These are phyloP conservation scores for Dacryopinax primogenitus DNA, from an alignment of 768 basidiomycete species.

Conservation along the genomic window DNA sequence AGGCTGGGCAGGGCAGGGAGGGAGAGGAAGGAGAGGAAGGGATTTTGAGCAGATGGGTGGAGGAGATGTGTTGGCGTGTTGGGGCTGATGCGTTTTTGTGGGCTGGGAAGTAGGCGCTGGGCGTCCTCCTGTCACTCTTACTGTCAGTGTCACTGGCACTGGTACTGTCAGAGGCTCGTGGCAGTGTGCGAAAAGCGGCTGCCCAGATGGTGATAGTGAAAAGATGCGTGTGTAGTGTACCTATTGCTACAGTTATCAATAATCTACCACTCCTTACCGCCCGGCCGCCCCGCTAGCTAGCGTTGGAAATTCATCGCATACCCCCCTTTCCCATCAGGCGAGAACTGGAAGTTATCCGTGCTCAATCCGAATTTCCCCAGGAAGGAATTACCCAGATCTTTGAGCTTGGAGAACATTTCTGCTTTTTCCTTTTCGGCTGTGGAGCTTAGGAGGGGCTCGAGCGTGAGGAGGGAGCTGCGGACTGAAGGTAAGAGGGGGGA, in stretches of 20 bases:
- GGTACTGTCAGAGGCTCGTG: not conserved
- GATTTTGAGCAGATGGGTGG: not conserved
- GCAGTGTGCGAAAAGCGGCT: not conserved
- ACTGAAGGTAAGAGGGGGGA: slow-evolving; percentile 41
- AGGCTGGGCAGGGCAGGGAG: too few species aligned
- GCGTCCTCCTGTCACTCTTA: not conserved
- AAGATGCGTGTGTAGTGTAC: not conserved
- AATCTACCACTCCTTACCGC: not conserved
- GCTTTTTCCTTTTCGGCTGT: slow-evolving; percentile 76
- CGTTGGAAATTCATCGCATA: slow-evolving; percentile 74
- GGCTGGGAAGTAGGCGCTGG: not conserved
- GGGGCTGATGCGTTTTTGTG: not conserved
- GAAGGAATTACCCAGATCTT: slow-evolving; percentile 80
- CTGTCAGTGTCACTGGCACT: not conserved
- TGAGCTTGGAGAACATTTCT: slow-evolving; percentile 88
- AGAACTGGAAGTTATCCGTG: slow-evolving; percentile 95
- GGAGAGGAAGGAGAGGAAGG: not conserved
- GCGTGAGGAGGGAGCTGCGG: slow-evolving; percentile 35
- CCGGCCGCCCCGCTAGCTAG: not conserved
- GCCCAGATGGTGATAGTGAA: not conserved
- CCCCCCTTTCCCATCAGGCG: slow-evolving; percentile 86
- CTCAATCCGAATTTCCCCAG: slow-evolving; percentile 86
- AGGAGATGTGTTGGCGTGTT: slow-evolving; percentile 1
- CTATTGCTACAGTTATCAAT: not conserved
- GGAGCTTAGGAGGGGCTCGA: slow-evolving; percentile 58